phyloP scores from a whole-genome alignment of 345 rosid genomes.

The Noccaea bulbosa region DNA sequence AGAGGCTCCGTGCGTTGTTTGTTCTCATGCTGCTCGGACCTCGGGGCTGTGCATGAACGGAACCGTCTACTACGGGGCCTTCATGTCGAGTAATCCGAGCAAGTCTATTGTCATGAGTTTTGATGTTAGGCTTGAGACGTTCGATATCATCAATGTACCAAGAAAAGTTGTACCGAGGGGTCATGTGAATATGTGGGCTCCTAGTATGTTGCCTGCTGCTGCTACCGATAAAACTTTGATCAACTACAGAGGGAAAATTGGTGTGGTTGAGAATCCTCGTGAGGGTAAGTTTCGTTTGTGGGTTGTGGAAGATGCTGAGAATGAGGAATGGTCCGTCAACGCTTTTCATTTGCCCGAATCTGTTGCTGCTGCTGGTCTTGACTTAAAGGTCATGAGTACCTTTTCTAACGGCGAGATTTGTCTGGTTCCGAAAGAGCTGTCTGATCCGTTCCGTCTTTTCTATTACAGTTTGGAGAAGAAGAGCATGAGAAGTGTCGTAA shows the following conservation, averaged over 20 bases:
- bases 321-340: conserved; percentile 12
- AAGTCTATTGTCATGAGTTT: not conserved
- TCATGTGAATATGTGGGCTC: not conserved
- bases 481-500: not conserved
- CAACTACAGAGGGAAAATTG: conserved; percentile 11
- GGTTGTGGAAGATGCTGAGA: conserved; percentile 19
- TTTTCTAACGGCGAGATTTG: conserved; percentile 16
- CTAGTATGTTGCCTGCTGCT: too few relatives aligned
- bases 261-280: conserved; percentile 29
- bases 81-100: not conserved
- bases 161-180: not conserved
- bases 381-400: not conserved
- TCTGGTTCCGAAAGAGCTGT: not conserved
- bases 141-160: conserved; percentile 1
- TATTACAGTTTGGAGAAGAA: conserved; percentile 18
- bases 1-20: not conserved
- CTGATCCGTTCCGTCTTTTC: conserved; percentile 11
- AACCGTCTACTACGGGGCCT: not conserved
- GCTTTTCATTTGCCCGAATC: conserved; percentile 9
- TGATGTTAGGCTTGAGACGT: conserved; percentile 11
- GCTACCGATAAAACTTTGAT: not conserved
- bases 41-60: not conserved
- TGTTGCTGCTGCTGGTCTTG: not conserved
- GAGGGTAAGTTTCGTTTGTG: conserved; percentile 17
- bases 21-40: not conserved